phyloP scores from a whole-genome alignment of 192 early-diverging fungal genomes.

The Coemansia sp. region DNA sequence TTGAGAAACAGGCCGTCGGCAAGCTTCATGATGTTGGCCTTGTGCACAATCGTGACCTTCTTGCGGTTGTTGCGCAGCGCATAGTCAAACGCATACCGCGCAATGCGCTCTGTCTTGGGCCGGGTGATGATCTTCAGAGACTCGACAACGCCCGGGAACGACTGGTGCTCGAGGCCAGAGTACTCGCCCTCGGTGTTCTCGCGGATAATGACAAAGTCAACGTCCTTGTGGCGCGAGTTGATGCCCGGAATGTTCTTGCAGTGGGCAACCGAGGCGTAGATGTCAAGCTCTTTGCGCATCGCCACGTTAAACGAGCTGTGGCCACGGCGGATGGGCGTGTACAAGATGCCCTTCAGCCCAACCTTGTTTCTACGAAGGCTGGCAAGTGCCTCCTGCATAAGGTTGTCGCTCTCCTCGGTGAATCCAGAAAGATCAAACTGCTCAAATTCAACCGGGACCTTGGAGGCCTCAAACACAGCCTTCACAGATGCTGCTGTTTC shows the following conservation, averaged over 20 bases:
- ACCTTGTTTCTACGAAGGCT: conserved; percentile 95
- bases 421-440: conserved; percentile 96
- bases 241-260: conserved; percentile 89
- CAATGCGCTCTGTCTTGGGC: conserved; percentile 98
- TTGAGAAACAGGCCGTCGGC: conserved; percentile 98
- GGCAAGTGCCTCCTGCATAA: conserved; percentile 88
- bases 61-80: conserved; percentile 96
- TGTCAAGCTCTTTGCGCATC: conserved; percentile 97
- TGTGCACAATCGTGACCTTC: conserved; percentile 98
- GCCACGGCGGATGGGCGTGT: conserved; percentile 85
- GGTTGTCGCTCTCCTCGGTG: conserved; percentile 74
- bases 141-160: conserved; percentile 97
- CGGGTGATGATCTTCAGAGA: conserved; percentile 97
- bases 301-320: conserved; percentile 97
- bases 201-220: conserved; percentile 98
- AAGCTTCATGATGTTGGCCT: conserved; percentile 99
- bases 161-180: conserved; percentile 97
- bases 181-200: conserved; percentile 99
- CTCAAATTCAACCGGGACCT: conserved; percentile 95
- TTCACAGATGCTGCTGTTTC: conserved; percentile 91
- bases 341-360: conserved; percentile 91
- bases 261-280: conserved; percentile 93
- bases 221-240: conserved; percentile 84
- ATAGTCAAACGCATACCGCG: conserved; percentile 98
- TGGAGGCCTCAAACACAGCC: conserved; percentile 89